Evolutionary conservation across 225 moss, liverwort and hornwort species (phyloP), one percentile per base, ranked within the genome.

Genomic region (Marchantia polymorpha): DNA sequence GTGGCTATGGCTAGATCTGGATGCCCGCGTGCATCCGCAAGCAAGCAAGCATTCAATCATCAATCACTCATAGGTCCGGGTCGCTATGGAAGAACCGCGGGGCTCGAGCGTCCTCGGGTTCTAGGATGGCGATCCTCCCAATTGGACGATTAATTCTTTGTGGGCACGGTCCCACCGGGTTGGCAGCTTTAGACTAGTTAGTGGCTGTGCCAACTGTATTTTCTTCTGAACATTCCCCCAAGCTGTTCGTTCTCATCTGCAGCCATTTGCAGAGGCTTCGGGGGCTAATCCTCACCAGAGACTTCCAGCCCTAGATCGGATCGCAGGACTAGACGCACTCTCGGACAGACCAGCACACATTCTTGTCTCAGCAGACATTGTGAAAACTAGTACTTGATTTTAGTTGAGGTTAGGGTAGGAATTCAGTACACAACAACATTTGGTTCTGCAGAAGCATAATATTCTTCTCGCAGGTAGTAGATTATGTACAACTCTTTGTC

Each of bases 61-160:
- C n/a, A n/a, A 47, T 30, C 31, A 39, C 60, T 20, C 39, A 76
- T 39, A 46, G 58, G 53, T 17, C 8, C 3, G 60, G 76, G 19
- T 60, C 16, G 76, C 76, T 60, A 76, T 46, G 76, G 60, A 76
- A 76, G 61, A 48, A 76, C 55, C 31, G 12, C 48, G 61, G 61
- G 1, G 59, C 56, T 39, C 39, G 31, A 39, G 39, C 39, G 39
- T 39, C 39, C 39, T 55, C 29, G 58, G 75, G 59, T 61, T 47
- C 59, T 61, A 47, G 76, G 20, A 61, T 76, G 76, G 60, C 39
- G 75, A 59, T 16, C 76, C 76, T 46, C 59, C 17, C 47, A 39
- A 31, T 31, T 76, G 27, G 73, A 73, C 55, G 60, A 76, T 22
- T 46, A 11, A 29, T 59, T 76, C 25, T 73, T 50, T 73, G 11